Base-by-base conservation (phyloP, 2,329 filamentous ascomycete genomes). In the Calonectria ilicicola region DNA sequence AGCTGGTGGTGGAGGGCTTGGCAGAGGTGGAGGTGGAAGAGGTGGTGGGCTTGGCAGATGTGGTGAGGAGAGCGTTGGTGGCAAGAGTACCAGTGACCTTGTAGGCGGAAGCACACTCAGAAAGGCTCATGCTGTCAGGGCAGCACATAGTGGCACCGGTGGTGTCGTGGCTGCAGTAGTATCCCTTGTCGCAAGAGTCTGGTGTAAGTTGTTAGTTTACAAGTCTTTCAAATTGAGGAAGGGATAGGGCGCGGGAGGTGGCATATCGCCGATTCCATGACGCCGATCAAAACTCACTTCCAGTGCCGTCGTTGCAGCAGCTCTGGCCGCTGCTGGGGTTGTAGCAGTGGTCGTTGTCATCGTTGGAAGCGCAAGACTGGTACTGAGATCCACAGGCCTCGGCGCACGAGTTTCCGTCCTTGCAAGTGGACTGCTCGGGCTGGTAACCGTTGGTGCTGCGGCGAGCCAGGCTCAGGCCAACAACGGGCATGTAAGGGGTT, bases 141-240 rank as follows among this genome's bases (percentile, higher is more conserved):
- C 91, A 93, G 86, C 91, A 93, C 85, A 89, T 89, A 40, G 91
- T 92, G 69, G 86, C 83, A 67, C 83, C 82, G 53, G 81, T 78
- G 65, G 82, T 81, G 80, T 91, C 87, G 76, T 87, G 85, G n/a
- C 89, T 87, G 85, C 91, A 93, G 86, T 89, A 93, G 85, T 89
- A 93, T 63, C 89, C 90, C 19, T 83, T 81, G 38, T 90, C 87
- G 81, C 91, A 93, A 38, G 91, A 90, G 82, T 91, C 90, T 92
- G 65, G 32, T 6, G 32, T 35, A 14, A 2, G 17, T 27, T 7
- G 72, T 79, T 63, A 79, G 77, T 69, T 56, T n/a, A 42, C 15
- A 15, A 44, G 32, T 69, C 63, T 23, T 35, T 42, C 35, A 23
- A 14, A 17, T 17, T 3, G 17, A 23, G 21, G n/a, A 62, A 12